Evolutionary conservation across 2,329 filamentous ascomycete genomes (phyloP), one percentile per base, ranked within the genome.

Genomic region (Calonectria ilicicola): DNA sequence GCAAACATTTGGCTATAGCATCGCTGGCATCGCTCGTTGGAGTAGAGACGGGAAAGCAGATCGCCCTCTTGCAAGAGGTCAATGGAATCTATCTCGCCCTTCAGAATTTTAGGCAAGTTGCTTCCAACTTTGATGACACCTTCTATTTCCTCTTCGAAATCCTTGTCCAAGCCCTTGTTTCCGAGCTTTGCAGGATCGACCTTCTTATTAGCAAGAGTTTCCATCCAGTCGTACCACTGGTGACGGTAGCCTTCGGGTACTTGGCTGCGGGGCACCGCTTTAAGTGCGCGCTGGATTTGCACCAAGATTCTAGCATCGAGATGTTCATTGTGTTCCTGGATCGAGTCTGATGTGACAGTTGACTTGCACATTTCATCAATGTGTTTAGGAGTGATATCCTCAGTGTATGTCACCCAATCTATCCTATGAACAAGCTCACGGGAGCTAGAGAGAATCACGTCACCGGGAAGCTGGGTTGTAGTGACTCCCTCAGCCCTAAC

Each of bases 161-260:
- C 35, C 29, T 56, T 29, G 27, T 49, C 47, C 62, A 67, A 27
- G 23, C 65, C 65, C 2, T 62, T 9, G 12, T 8, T 49, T 51
- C 40, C 53, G 29, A 68, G 53, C 53, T 62, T 65, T 17, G 51
- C 17, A 17, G 29, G 9, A n/a, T 60, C 53, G 5, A 60, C n/a
- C 21, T n/a, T 70, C 42, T 66, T 21, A 15, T 38, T 53, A n/a
- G 51, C 32, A 67, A 62, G 64, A 29, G 62, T 27, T 17, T 66
- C 40, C 68, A 70, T 70, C 68, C 68, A 70, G 40, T 70, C 49
- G 27, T 70, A 70, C 68, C 68, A 70, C n/a, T 65, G 63, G 17
- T 46, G 68, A 26, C 64, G 68, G 44, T 66, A 56, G 29, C 63
- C 68, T 19, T 58, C 56, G 3, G 62, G 26, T 15, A 70, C 44